Percentiles rank a stretch among this genome's conserved stretches.
These are phyloP conservation scores for Amaranthus cruentus DNA, from an alignment of 148 eudicot species.

Conservation along the genomic window DNA sequence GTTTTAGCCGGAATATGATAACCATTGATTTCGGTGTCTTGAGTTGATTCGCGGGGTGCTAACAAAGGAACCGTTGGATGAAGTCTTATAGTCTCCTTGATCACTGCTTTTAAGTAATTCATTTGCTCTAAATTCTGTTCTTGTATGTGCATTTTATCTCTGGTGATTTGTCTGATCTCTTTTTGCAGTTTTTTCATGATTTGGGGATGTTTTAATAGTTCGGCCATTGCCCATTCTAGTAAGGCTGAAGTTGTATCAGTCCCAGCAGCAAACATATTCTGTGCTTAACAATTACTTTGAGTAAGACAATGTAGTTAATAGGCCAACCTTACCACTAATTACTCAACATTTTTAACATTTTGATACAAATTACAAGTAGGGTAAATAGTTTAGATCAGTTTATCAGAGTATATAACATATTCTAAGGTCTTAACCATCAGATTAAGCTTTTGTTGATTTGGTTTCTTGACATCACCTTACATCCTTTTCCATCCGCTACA, in stretches of 20 bases:
- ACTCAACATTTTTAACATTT: too few relatives aligned
- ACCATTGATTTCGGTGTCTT: conserved; percentile 14
- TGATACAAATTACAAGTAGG: too few relatives aligned
- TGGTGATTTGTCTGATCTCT: neutral
- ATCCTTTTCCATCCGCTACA: too few relatives aligned
- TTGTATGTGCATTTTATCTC: neutral
- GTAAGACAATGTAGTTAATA: too few relatives aligned
- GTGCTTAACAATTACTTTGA: too few relatives aligned
- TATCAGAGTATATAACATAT: too few relatives aligned
- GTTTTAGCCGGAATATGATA: conserved; percentile 30
- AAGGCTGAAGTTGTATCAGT: neutral
- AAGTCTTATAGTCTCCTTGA: neutral
- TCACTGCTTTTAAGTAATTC: conserved; percentile 1
- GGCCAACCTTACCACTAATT: too few relatives aligned
- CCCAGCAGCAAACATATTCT: neutral
- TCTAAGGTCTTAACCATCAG: too few relatives aligned
- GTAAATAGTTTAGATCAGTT: too few relatives aligned
- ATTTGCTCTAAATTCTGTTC: neutral
- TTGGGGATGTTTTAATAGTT: neutral
- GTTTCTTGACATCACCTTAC: too few relatives aligned
- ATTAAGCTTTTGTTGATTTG: too few relatives aligned
- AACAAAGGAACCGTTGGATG: neutral
- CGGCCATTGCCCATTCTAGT: conserved; percentile 3
- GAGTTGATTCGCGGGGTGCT: conserved; percentile 16
- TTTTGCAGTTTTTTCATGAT: neutral